These are phyloP conservation scores for Arthrobotrys iridis DNA, from an alignment of 2,329 filamentous ascomycete species.

Conservation along the genomic window DNA sequence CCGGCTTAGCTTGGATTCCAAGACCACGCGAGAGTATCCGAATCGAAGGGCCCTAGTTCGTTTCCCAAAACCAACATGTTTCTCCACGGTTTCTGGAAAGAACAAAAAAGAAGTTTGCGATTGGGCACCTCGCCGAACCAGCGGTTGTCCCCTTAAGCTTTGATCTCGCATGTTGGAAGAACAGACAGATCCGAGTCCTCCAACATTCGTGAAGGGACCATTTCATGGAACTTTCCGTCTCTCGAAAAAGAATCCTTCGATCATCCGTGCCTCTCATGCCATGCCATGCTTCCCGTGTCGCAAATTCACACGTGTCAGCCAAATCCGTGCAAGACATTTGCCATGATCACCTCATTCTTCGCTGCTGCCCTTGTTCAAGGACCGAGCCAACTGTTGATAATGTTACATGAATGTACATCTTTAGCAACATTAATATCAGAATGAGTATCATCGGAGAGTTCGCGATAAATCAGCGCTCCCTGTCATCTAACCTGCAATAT, in stretches of 20 bases:
- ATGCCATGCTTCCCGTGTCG: conserved; percentile 14
- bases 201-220: conserved; percentile 8
- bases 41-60: background rate
- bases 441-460: no score
- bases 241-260: background rate
- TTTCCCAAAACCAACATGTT: background rate
- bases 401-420: no score
- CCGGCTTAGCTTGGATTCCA: background rate
- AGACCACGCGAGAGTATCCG: conserved; percentile 28
- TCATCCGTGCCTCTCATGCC: background rate
- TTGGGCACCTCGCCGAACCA: conserved; percentile 19
- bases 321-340: conserved; percentile 18
- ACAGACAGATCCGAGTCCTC: background rate
- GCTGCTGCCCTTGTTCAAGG: background rate
- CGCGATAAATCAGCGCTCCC: no score
- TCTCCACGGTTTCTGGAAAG: conserved; percentile 5
- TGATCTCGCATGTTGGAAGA: conserved; percentile 8
- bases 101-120: no score
- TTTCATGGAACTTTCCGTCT: conserved; percentile 2
- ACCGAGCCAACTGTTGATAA: no score
- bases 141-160: conserved; percentile 9
- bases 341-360: background rate
- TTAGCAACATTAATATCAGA: no score
- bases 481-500: no score
- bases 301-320: conserved; percentile 40